phyloP scores from a whole-genome alignment of 345 rosid genomes.

The Noccaea bulbosa region DNA sequence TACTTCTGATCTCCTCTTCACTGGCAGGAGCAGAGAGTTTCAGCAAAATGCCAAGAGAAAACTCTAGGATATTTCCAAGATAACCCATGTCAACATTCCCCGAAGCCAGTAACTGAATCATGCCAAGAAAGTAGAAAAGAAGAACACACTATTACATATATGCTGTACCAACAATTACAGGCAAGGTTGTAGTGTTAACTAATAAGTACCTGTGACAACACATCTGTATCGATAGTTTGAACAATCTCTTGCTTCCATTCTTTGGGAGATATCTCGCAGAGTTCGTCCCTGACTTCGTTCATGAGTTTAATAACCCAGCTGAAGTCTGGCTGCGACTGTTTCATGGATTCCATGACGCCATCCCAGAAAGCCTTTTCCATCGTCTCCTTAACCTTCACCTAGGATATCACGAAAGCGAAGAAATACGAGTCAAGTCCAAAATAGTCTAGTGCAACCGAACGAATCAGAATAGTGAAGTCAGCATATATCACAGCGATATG shows the following conservation, averaged over 20 bases:
- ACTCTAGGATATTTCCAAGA: constrained; percentile 72
- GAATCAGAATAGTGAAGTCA: constrained; percentile 2
- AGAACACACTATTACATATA: constrained; percentile 21
- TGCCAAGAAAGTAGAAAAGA: constrained; percentile 1
- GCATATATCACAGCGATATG: not conserved
- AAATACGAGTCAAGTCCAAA: not conserved
- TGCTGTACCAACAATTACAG: constrained; percentile 1
- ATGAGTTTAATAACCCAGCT: constrained; percentile 69
- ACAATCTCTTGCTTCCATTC: constrained; percentile 77
- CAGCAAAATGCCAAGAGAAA: constrained; percentile 69
- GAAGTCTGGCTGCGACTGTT: constrained; percentile 64
- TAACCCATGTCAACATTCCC: constrained; percentile 72
- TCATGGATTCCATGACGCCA: constrained; percentile 68
- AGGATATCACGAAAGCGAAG: constrained; percentile 15
- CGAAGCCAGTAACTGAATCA: constrained; percentile 66
- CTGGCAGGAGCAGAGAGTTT: constrained; percentile 80
- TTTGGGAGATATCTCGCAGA: constrained; percentile 82
- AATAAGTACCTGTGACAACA: constrained; percentile 68
- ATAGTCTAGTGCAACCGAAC: not conserved
- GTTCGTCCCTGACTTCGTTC: constrained; percentile 91
- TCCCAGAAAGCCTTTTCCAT: constrained; percentile 98
- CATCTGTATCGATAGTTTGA: constrained; percentile 71
- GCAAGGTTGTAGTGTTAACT: not conserved
- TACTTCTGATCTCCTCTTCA: constrained; percentile 65
- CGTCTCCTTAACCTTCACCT: constrained; percentile 73